phyloP scores from a whole-genome alignment of 805 yeast species.

The Metschnikowia similis region DNA sequence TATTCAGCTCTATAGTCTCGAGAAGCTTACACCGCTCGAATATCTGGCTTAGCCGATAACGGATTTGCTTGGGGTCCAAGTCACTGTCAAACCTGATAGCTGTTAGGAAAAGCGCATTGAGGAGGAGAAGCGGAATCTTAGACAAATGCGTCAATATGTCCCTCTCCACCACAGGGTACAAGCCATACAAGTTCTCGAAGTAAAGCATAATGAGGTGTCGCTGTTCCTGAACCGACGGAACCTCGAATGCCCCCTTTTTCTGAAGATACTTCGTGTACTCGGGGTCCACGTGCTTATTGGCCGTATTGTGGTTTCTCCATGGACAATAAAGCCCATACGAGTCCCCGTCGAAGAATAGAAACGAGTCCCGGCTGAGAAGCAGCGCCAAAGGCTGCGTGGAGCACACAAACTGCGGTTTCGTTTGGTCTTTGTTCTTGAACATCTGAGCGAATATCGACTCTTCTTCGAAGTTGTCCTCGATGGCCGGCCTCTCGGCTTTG shows the following conservation, averaged over 20 bases:
- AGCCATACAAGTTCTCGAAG: background rate
- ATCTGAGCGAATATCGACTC: background rate
- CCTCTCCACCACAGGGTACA: conserved; percentile 3
- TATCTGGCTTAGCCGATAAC: background rate
- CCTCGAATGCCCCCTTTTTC: background rate
- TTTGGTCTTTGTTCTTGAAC: conserved; percentile 1
- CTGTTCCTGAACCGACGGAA: background rate
- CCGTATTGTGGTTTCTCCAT: background rate
- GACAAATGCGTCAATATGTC: background rate
- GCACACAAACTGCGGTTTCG: conserved; percentile 3
- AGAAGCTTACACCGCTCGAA: conserved; percentile 1
- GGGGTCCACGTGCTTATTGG: background rate
- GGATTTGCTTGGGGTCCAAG: conserved; percentile 1
- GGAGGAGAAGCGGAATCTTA: background rate
- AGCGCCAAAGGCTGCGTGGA: conserved; percentile 4
- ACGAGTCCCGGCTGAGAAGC: conserved; percentile 3
- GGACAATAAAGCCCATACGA: conserved; percentile 2
- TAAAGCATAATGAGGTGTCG: background rate
- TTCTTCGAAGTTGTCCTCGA: background rate
- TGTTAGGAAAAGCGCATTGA: background rate
- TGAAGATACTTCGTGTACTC: background rate
- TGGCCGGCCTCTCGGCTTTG: background rate
- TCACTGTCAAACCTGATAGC: background rate
- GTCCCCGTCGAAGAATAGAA: conserved; percentile 2
- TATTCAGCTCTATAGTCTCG: conserved; percentile 3